Evolutionary conservation across 1,284 basidiomycete species (phyloP), one percentile per base, ranked within the genome.

Genomic region (Ustanciosporium gigantosporum): DNA sequence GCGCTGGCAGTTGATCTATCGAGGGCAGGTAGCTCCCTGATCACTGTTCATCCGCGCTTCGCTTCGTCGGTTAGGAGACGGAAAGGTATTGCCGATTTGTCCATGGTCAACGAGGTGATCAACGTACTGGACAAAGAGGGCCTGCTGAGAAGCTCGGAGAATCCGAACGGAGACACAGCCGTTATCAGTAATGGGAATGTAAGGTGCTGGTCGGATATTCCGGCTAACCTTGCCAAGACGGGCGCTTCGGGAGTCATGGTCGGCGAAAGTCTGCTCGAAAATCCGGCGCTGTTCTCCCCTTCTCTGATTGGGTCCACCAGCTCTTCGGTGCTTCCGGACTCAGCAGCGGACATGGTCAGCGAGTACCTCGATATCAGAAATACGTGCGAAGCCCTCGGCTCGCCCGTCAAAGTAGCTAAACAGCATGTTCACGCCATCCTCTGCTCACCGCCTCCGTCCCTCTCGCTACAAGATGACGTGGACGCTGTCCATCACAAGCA

Each of bases 121-220:
- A 17, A 52, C 14, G 64, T 60, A 2, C 44, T 78, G 11, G 31
- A 48, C 19, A 43, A 40, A 1, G 78, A 82, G 2, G 73, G 74
- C 16, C 70, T 65, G 29, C 51, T 60, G 14, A 34, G 60, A 21
- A 17, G 36, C 22, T 43, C 34, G 1, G 42, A 43, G 6, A 86
- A 11, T 57, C 69, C 8, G 0, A 22, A 36, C 11, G 51, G 61
- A 3, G 41, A 48, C 22, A 78, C 88, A 2, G 85, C 84, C 5
- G 83, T 89, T 37, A 78, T 89, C 41, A 87, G 85, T 77, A 89
- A 89, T 67, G 88, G 88, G 14, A 89, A 89, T 65, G 88, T 89
- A 13, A 81, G 83, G 16, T 78, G 75, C 13, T 85, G 82, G 78
- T 74, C 77, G 25, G 85, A 89, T 70, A 73, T 89, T 9, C 73